phyloP scores from a whole-genome alignment of 177 flowering plant genomes.

The Tripterygium wilfordii region DNA sequence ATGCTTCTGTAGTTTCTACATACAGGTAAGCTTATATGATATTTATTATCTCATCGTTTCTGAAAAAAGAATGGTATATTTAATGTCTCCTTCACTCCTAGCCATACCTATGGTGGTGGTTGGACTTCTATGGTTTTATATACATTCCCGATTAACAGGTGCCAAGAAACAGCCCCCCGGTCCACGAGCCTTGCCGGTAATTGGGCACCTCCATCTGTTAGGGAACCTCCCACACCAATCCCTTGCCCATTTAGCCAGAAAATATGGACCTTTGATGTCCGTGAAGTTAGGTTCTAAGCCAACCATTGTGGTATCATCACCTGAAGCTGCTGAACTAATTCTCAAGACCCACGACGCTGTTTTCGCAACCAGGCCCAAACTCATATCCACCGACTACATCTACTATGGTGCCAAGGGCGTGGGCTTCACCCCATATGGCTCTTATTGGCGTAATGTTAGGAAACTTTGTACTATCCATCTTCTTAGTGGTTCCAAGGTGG shows the following conservation, averaged over 20 bases:
- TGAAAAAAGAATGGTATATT: no score
- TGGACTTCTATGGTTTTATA: no score
- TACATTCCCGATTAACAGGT: no score
- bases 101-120: no score
- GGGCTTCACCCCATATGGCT: slow-evolving; percentile 2
- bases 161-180: neutral
- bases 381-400: neutral
- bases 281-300: neutral
- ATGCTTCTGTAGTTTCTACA: no score
- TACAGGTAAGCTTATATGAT: no score
- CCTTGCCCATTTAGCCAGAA: neutral
- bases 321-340: neutral
- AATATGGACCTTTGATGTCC: neutral
- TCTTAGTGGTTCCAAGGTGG: slow-evolving; percentile 16
- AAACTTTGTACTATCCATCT: slow-evolving; percentile 8
- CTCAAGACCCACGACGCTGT: neutral
- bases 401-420: slow-evolving; percentile 6
- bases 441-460: slow-evolving; percentile 3
- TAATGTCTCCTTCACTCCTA: no score
- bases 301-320: slow-evolving; percentile 1
- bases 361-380: slow-evolving; percentile 3
- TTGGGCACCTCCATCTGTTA: neutral
- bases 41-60: no score
- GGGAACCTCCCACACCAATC: neutral
- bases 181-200: neutral